phyloP scores from a whole-genome alignment of 2,329 filamentous ascomycete genomes.

The Pseudonectria buxi region DNA sequence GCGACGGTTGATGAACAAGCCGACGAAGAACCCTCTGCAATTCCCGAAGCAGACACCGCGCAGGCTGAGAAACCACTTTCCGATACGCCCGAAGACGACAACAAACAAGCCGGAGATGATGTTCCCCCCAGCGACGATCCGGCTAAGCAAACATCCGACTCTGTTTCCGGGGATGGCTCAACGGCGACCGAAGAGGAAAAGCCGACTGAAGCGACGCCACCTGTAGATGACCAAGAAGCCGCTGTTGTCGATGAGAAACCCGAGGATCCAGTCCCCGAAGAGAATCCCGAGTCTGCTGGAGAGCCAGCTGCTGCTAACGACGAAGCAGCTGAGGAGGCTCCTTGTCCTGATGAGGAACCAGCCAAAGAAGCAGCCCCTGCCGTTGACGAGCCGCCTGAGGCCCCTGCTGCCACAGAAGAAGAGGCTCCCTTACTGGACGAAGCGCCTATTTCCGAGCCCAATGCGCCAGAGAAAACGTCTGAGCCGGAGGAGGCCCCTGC shows the following conservation, averaged over 20 bases:
- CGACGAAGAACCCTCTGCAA: background rate
- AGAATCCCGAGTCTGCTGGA: slow-evolving; percentile 10
- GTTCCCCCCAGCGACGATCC: too few relatives aligned
- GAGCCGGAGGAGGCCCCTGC: slow-evolving; percentile 12
- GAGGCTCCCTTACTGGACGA: background rate
- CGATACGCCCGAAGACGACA: slow-evolving; percentile 5
- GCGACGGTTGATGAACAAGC: background rate
- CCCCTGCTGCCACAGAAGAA: slow-evolving; percentile 1
- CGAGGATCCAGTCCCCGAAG: slow-evolving; percentile 8
- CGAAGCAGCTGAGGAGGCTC: slow-evolving; percentile 2
- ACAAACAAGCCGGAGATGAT: slow-evolving; percentile 11
- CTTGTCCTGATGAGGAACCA: background rate
- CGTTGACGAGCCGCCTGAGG: slow-evolving; percentile 1
- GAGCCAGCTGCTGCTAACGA: slow-evolving; percentile 7
- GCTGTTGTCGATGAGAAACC: slow-evolving; percentile 2
- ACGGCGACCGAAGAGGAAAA: slow-evolving; percentile 5
- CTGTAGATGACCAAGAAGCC: slow-evolving; percentile 3
- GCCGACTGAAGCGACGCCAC: background rate
- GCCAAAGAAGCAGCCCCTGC: background rate
- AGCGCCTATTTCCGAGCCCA: background rate
- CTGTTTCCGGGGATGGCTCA: slow-evolving; percentile 1
- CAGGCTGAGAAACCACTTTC: background rate
- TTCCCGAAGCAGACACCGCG: background rate
- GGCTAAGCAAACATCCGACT: background rate
- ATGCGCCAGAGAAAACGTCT: slow-evolving; percentile 10